Conservation (phyloP, 805 yeast species). For the Clavispora carvajalis region DNA sequence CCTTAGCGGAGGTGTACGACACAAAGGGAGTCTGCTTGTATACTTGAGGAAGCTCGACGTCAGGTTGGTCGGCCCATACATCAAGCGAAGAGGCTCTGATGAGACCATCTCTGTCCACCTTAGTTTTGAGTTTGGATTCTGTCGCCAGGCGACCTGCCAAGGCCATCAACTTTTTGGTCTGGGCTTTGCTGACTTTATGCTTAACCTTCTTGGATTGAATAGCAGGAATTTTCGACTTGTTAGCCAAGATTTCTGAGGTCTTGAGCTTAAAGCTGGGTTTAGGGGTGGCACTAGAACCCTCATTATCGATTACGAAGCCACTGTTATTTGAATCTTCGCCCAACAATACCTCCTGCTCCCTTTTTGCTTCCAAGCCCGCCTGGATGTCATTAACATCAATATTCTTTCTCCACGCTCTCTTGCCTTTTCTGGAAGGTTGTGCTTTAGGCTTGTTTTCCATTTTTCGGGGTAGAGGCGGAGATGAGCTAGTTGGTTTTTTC, state of each 20-base stretch:
- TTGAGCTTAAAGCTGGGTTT: conserved; percentile 37
- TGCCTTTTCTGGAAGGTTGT: conserved; percentile 88
- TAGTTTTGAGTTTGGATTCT: conserved; percentile 45
- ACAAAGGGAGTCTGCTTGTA: conserved; percentile 11
- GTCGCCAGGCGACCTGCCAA: conserved; percentile 70
- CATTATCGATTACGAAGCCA: conserved; percentile 50
- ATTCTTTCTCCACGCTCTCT: conserved; percentile 88
- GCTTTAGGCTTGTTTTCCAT: conserved; percentile 31
- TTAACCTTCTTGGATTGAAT: conserved; percentile 39
- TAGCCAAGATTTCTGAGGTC: conserved; percentile 61
- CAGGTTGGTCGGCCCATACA: conserved; percentile 56
- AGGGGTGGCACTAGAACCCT: conserved; percentile 19
- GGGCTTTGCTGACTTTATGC: conserved; percentile 62
- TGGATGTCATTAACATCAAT: conserved; percentile 82
- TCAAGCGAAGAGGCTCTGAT: conserved; percentile 47
- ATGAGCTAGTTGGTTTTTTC: conserved; percentile 1
- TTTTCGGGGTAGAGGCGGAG: neutral
- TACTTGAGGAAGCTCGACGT: conserved; percentile 14
- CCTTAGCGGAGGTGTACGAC: conserved; percentile 38
- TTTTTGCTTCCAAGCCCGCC: conserved; percentile 57
- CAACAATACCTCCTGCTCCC: conserved; percentile 54
- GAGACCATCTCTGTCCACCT: conserved; percentile 61
- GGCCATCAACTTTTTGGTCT: conserved; percentile 61
- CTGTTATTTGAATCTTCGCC: conserved; percentile 47
- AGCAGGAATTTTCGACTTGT: conserved; percentile 74